Percentiles rank a stretch among this genome's conserved stretches.
Conservation (phyloP, 345 rosid genomes). For the Brassica nigra region DNA sequence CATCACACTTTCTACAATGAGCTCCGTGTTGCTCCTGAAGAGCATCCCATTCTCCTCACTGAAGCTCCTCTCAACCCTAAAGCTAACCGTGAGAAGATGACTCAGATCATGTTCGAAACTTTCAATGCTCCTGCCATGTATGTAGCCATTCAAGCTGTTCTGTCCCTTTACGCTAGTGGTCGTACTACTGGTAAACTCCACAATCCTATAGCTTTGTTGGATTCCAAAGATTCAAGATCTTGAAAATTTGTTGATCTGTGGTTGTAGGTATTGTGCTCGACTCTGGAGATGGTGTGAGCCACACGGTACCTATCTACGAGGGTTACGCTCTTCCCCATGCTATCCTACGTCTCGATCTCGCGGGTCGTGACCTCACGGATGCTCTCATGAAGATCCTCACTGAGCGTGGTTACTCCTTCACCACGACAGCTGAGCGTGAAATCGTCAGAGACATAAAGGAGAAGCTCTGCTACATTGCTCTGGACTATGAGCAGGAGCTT, state of each 20-base stretch:
- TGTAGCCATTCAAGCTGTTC: slow-evolving; percentile 86
- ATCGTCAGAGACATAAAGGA: slow-evolving; percentile 95
- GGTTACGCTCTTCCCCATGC: slow-evolving; percentile 85
- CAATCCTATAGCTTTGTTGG: background rate
- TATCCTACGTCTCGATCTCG: slow-evolving; percentile 84
- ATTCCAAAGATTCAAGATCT: background rate
- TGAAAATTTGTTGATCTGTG: background rate
- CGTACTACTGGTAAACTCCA: slow-evolving; percentile 79
- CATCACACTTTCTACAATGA: slow-evolving; percentile 89
- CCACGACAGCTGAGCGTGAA: slow-evolving; percentile 93
- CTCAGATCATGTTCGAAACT: slow-evolving; percentile 89
- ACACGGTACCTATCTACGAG: slow-evolving; percentile 81
- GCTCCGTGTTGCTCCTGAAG: slow-evolving; percentile 93
- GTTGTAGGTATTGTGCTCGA: slow-evolving; percentile 83
- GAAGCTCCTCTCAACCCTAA: slow-evolving; percentile 93
- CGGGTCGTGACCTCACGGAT: slow-evolving; percentile 86
- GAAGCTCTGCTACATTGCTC: slow-evolving; percentile 81
- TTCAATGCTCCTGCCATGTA: slow-evolving; percentile 86
- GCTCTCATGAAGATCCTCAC: slow-evolving; percentile 81
- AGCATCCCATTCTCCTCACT: slow-evolving; percentile 72
- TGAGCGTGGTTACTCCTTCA: slow-evolving; percentile 89
- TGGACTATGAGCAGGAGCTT: slow-evolving; percentile 86
- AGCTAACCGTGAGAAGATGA: slow-evolving; percentile 96
- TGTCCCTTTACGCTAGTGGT: slow-evolving; percentile 89
- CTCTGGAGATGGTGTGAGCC: slow-evolving; percentile 88